phyloP scores from a whole-genome alignment of 2,329 filamentous ascomycete genomes.

The Pseudogymnoascus sp. region DNA sequence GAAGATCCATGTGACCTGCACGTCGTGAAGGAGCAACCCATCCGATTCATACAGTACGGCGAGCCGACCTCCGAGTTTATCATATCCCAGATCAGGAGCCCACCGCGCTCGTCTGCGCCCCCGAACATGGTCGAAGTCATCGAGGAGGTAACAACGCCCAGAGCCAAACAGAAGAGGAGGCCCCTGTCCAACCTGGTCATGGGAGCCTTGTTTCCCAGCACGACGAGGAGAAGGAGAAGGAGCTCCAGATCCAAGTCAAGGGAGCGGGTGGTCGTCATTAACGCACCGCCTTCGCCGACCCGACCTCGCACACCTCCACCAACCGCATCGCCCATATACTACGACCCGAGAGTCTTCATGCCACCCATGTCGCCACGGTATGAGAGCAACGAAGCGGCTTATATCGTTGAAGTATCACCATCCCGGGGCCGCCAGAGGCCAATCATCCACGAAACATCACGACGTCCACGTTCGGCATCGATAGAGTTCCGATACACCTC shows the following conservation, averaged over 20 bases:
- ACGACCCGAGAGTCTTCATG: slow-evolving; percentile 6
- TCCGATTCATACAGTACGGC: slow-evolving; percentile 33
- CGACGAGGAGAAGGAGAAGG: background rate
- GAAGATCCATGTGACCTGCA: slow-evolving; percentile 39
- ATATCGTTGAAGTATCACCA: slow-evolving; percentile 13
- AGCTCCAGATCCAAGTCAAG: background rate
- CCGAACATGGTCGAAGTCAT: slow-evolving; percentile 6
- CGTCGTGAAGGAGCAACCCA: slow-evolving; percentile 38
- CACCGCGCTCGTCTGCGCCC: slow-evolving; percentile 23
- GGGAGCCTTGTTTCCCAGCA: background rate
- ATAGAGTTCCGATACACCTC: slow-evolving; percentile 24
- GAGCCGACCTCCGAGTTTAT: slow-evolving; percentile 31
- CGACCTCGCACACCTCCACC: slow-evolving; percentile 23
- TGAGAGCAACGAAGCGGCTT: slow-evolving; percentile 16
- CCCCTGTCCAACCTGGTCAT: background rate
- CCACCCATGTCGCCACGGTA: slow-evolving; percentile 20
- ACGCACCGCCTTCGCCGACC: slow-evolving; percentile 20
- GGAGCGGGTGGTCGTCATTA: background rate
- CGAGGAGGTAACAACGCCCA: background rate
- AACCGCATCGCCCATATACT: slow-evolving; percentile 16
- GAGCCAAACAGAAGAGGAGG: background rate
- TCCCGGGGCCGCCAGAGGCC: background rate
- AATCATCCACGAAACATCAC: background rate
- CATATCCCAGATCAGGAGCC: slow-evolving; percentile 36
- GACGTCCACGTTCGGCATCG: slow-evolving; percentile 15